phyloP scores from a whole-genome alignment of 2,329 filamentous ascomycete species.

The Pseudogymnoascus sp. region DNA sequence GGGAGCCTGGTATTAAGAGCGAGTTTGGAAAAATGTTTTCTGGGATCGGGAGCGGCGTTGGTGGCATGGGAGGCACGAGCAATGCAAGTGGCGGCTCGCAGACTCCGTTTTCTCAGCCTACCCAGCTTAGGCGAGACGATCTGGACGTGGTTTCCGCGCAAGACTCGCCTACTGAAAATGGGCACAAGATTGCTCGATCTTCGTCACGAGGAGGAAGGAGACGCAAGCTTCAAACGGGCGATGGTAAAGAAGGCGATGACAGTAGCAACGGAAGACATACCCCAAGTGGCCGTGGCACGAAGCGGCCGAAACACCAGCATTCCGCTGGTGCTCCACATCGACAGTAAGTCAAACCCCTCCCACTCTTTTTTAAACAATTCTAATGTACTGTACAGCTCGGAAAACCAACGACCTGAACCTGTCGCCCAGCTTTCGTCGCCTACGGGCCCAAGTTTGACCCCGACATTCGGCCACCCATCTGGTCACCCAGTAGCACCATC shows the following conservation, averaged over 20 bases:
- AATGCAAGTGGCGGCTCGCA: slow-evolving; percentile 43
- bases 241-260: slow-evolving; percentile 58
- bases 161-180: slow-evolving; percentile 33
- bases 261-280: slow-evolving; percentile 54
- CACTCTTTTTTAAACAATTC: slow-evolving; percentile 7
- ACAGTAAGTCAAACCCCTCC: slow-evolving; percentile 43
- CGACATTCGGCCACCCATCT: slow-evolving; percentile 42
- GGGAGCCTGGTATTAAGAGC: slow-evolving; percentile 84
- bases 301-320: slow-evolving; percentile 56
- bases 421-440: slow-evolving; percentile 39
- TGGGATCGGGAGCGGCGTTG: slow-evolving; percentile 70
- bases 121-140: slow-evolving; percentile 45
- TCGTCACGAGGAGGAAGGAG: slow-evolving; percentile 46
- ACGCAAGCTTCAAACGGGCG: slow-evolving; percentile 71
- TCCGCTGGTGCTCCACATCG: slow-evolving; percentile 52
- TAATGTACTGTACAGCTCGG: slow-evolving; percentile 36
- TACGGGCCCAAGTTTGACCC: slow-evolving; percentile 32
- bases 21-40: slow-evolving; percentile 94
- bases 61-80: slow-evolving; percentile 40
- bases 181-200: slow-evolving; percentile 33
- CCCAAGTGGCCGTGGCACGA: slow-evolving; percentile 47
- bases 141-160: slow-evolving; percentile 33
- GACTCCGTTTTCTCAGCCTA: slow-evolving; percentile 37
- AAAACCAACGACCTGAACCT: slow-evolving; percentile 48
- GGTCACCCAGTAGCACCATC: slow-evolving; percentile 38